Evolutionary conservation across 768 basidiomycete genomes (phyloP).

Genomic region (Lentinula edodes): DNA sequence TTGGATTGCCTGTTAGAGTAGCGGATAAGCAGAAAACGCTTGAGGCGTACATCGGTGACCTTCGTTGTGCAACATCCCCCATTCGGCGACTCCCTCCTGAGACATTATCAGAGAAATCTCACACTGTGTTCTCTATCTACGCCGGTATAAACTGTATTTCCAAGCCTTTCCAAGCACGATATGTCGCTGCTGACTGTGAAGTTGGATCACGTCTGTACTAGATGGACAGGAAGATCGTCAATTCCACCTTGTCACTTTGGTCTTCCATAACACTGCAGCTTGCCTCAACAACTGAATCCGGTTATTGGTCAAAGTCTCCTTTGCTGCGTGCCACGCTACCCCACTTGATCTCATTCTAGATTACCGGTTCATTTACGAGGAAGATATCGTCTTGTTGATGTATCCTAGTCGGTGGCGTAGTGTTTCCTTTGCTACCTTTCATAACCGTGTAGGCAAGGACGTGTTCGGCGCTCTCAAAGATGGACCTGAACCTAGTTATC

Average conservation of each 20-base stretch:
- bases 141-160: neutral
- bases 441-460: neutral
- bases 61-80: neutral
- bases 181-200: neutral
- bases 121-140: neutral
- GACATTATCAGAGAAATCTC: neutral
- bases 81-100: neutral
- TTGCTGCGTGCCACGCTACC: neutral
- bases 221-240: neutral
- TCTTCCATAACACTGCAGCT: neutral
- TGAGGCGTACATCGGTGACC: too few relatives aligned
- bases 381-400: neutral
- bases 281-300: neutral
- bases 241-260: neutral
- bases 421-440: neutral
- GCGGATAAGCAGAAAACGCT: too few relatives aligned
- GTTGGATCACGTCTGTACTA: neutral
- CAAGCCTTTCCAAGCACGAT: neutral
- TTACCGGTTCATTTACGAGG: neutral
- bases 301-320: neutral
- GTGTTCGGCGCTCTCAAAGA: neutral
- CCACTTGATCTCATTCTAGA: neutral
- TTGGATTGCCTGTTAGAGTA: neutral
- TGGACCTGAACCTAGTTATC: neutral
- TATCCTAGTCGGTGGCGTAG: neutral